These are phyloP conservation scores for Lentinula sp. DNA, from an alignment of 768 basidiomycete genomes.

Conservation along the genomic window DNA sequence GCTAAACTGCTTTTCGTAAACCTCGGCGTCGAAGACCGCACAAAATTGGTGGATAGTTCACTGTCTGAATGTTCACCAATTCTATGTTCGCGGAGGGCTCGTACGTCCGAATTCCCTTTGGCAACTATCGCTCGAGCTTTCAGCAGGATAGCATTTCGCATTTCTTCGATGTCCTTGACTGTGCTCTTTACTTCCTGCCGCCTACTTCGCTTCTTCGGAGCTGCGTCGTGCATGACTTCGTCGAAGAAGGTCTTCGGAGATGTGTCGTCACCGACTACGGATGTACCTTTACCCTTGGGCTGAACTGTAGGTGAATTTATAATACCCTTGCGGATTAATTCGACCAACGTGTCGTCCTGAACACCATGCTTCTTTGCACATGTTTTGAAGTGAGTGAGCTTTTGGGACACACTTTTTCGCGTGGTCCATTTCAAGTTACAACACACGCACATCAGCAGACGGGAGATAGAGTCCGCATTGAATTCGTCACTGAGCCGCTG, in stretches of 20 bases:
- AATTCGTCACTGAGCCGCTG: slow-evolving; percentile 23
- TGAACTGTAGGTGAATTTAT: slow-evolving; percentile 14
- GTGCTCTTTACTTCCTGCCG: slow-evolving; percentile 31
- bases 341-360: slow-evolving; percentile 46
- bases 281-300: slow-evolving; percentile 18
- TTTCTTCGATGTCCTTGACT: slow-evolving; percentile 40
- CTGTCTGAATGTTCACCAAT: not conserved
- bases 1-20: slow-evolving; percentile 1
- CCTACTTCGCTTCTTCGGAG: slow-evolving; percentile 39
- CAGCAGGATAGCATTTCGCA: slow-evolving; percentile 34
- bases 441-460: slow-evolving; percentile 52
- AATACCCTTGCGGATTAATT: slow-evolving; percentile 47
- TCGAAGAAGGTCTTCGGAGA: slow-evolving; percentile 43
- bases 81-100: not conserved
- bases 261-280: slow-evolving; percentile 8
- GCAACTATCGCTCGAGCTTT: slow-evolving; percentile 5
- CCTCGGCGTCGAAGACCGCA: slow-evolving; percentile 20
- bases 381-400: slow-evolving; percentile 57
- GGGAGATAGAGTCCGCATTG: slow-evolving; percentile 39
- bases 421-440: slow-evolving; percentile 68
- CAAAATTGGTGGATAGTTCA: slow-evolving; percentile 20
- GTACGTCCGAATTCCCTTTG: not conserved
- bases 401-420: slow-evolving; percentile 56
- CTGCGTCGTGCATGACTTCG: slow-evolving; percentile 39
- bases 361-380: slow-evolving; percentile 62